A percentile compares a stretch with the other conserved stretches of the same genome.
Evolutionary conservation across 2,329 filamentous ascomycete species (phyloP).

Genomic region (Microthyrium microscopicum): DNA sequence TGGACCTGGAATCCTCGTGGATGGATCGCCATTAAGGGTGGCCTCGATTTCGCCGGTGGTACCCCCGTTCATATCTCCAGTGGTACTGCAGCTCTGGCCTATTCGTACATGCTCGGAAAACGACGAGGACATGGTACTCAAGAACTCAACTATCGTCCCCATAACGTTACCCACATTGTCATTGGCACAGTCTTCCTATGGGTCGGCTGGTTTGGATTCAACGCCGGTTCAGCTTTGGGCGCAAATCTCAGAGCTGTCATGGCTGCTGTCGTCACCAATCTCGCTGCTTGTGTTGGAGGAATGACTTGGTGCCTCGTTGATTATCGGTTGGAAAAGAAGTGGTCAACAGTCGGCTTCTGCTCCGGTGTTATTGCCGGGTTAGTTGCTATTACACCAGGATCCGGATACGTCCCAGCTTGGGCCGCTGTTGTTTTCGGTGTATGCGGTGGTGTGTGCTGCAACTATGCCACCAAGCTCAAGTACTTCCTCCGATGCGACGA

Average conservation of each 20-base stretch:
- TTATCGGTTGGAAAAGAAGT: slow-evolving; percentile 77
- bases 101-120: slow-evolving; percentile 83
- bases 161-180: slow-evolving; percentile 86
- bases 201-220: slow-evolving; percentile 95
- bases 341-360: slow-evolving; percentile 87
- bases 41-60: slow-evolving; percentile 76
- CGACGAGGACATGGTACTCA: slow-evolving; percentile 70
- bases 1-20: slow-evolving; percentile 84
- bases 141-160: slow-evolving; percentile 78
- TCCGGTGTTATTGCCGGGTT: slow-evolving; percentile 77
- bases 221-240: slow-evolving; percentile 64
- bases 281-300: slow-evolving; percentile 68
- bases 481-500: slow-evolving; percentile 69
- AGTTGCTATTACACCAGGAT: slow-evolving; percentile 77
- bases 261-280: slow-evolving; percentile 72
- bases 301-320: slow-evolving; percentile 83
- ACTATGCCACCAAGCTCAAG: slow-evolving; percentile 85
- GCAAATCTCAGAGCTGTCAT: slow-evolving; percentile 76
- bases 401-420: slow-evolving; percentile 74
- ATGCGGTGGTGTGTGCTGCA: slow-evolving; percentile 60
- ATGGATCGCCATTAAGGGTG: slow-evolving; percentile 66
- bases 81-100: slow-evolving; percentile 68
- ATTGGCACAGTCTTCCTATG: slow-evolving; percentile 87
- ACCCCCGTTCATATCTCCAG: slow-evolving; percentile 82
- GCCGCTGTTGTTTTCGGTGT: slow-evolving; percentile 65